phyloP scores from a whole-genome alignment of 345 rosid species.

The Populus nigra region DNA sequence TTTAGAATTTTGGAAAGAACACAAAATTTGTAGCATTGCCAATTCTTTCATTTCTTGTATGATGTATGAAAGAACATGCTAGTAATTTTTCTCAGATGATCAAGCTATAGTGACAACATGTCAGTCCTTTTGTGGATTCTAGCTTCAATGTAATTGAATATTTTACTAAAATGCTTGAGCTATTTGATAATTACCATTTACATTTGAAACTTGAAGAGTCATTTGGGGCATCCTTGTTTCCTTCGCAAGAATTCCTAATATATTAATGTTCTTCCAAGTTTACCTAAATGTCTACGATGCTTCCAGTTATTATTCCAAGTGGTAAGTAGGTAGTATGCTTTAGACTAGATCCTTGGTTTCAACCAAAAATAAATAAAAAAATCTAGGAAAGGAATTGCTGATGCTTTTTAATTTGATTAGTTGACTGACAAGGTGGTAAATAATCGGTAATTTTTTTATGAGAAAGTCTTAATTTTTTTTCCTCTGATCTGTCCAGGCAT shows the following conservation, averaged over 20 bases:
- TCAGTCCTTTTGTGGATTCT: not conserved
- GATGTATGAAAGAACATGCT: not conserved
- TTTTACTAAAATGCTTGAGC: not conserved
- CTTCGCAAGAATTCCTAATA: not conserved
- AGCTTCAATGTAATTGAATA: not conserved
- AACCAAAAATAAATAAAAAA: not conserved
- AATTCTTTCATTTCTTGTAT: constrained; percentile 6
- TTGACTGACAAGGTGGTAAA: not conserved
- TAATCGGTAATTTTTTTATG: not conserved
- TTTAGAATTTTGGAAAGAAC: not conserved
- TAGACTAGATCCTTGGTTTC: not conserved
- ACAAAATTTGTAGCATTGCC: not conserved
- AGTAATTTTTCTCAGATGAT: not conserved
- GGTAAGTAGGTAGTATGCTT: not conserved
- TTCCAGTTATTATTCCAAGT: not conserved
- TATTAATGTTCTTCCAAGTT: not conserved
- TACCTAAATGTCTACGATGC: not conserved
- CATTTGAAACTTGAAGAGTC: not conserved
- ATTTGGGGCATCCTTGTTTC: not conserved
- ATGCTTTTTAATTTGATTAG: not conserved
- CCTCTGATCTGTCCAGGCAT: not conserved
- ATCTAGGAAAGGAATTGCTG: not conserved
- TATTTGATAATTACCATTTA: not conserved
- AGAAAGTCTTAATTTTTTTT: not conserved
- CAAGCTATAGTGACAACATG: not conserved